Base-by-base conservation (phyloP, 2,329 filamentous ascomycete genomes). In the Calonectria hawksworthii region DNA sequence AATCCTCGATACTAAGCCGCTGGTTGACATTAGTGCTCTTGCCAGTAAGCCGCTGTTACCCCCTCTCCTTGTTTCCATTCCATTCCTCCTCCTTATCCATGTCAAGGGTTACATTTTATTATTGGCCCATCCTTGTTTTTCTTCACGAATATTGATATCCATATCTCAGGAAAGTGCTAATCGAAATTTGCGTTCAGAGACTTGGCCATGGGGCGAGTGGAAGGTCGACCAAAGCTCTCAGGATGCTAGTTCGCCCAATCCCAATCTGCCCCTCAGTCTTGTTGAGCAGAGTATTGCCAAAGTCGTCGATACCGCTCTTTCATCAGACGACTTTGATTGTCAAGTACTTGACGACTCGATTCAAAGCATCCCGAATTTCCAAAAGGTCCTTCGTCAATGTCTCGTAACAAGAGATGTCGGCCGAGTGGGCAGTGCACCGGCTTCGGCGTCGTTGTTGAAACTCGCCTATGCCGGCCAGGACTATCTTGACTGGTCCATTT, bases 181-280 rank as follows among this genome's bases (percentile, higher is more conserved):
- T 61, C 2, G 8, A 13, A 5, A 11, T 11, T 50, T 18, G 16
- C 9, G 11, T 2, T 4, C 18, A 74, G 73, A 50, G 18, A 59
- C 56, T 21, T 74, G 73, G 69, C 69, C 73, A 18, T 72, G 65
- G 64, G 73, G 69, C 8, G 14, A 34, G 9, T 74, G 73, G 73
- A 47, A 68, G 6, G 13, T 38, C 2, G 47, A 28, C 1, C 32
- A 38, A 21, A 47, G 3, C 14, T 28, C 38, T 26, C n/a, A 36
- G 2, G 28, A 21, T 18, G 13, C 18, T 16, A 26, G 28, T 8
- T 26, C 38, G 16, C 7, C 18, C 26, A 56, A 44, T n/a, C 7
- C 18, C 26, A 56, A 44, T n/a, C 18, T 30, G n/a, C 66, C 26
- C 10, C 14, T 8, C 13, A 50, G 66, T n/a, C 52, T 68, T 10